Evolutionary conservation across 164 flowering plant genomes (phyloP), one percentile per base, ranked within the genome.

Genomic region (Chloranthus sessilifolius): DNA sequence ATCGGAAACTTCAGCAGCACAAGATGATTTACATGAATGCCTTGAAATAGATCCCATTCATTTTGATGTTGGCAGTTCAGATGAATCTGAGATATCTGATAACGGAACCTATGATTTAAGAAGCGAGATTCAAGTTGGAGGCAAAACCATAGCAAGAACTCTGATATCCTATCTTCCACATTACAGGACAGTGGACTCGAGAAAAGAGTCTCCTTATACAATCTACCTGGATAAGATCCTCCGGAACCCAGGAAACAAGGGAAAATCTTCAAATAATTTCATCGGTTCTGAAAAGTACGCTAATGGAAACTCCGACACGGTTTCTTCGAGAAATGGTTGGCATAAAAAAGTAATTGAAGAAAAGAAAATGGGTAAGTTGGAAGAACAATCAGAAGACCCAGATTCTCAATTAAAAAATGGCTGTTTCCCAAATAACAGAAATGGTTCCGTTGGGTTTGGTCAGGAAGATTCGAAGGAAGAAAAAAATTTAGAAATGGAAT

Each of bases 41-140:
- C 76, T 70, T 56, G 98, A 90, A 55, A 72, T 78, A 27, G 87
- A 77, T 62, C 60, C 73, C 4, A 54, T 66, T 37, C 80, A 71
- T 15, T 74, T 56, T 59, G 85, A 76, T 48, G 64, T 24, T 24
- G 71, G 62, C 34, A 77, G 84, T 63, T 78, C 86, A 17, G 88
- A 78, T 31, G 95, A 79, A 43, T 82, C 84, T 60, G 90, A 83
- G 25, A 67, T 41, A 19, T 59, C 69, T 16, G 86, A 77, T 37
- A 43, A 23, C 2, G 64, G 41, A 29, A 56, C 40, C 45, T 47
- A 41, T 16, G 58, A 51, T 31, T 49, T 62, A 12, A 25, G 29
- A 29, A 54, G 5, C 33, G 34, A 61, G 25, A 40, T 27, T 43
- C 65, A 55, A 16, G 25, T 7, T 21, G 69, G 21, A 63, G 69